Evolutionary conservation across 768 basidiomycete genomes (phyloP), one percentile per base, ranked within the genome.

Genomic region (Mycena epipterygia): DNA sequence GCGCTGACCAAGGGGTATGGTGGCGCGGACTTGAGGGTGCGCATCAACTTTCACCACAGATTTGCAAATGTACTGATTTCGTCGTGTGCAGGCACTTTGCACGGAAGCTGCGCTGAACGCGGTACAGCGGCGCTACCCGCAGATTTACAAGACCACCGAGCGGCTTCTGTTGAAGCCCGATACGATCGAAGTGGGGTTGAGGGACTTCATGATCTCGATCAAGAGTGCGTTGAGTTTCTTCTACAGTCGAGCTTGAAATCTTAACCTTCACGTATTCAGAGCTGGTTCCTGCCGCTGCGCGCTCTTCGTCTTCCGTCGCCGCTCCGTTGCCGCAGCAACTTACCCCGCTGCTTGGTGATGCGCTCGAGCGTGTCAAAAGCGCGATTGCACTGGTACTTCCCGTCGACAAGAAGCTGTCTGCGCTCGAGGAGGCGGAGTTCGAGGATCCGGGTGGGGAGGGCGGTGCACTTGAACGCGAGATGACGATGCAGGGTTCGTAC

Each of bases 91-190:
- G 97, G 97, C 98, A 0, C 84, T 99, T 5, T 98, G 97, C 75
- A 99, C 98, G 8, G 98, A 99, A 83, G 96, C 98, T 13, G 94
- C 96, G 1, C 80, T 99, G 74, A 99, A 99, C 76, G 97, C 97
- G 0, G 94, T 99, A 27, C 98, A 99, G 77, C 85, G 98, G 67
- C 87, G 93, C 63, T 99, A 99, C 79, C 98, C 98, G 0, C 98
- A 99, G 79, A 96, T 99, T 52, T 99, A 99, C 86, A 93, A 95
- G 81, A 93, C 95, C 6, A 89, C 87, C 35, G 96, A 99, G 70
- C 87, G 98, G 13, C 83, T 98, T 2, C 77, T 96, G 56, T 85
- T 99, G 63, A 89, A 95, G 72, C 94, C 97, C 9, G 93, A 95
- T 75, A 91, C 91, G 2, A 98, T 99, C 71, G 86, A 86, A 35